Base-by-base conservation (phyloP, 495 filamentous ascomycete genomes). In the Neurospora sp. region DNA sequence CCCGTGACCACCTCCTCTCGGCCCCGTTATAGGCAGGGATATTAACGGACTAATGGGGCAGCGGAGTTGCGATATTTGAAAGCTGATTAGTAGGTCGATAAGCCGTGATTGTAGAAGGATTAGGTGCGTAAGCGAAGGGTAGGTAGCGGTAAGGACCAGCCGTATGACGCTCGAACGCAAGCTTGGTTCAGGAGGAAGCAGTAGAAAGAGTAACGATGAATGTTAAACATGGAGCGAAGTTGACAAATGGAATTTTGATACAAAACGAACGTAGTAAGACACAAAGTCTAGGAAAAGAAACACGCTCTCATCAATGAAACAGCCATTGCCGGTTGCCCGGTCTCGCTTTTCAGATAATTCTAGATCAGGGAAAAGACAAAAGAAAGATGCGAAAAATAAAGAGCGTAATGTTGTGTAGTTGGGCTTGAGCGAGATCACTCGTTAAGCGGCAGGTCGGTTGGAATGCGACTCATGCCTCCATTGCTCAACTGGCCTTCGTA, bases 301-400 rank as follows among this genome's bases (percentile, higher is more conserved):
- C 14, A 35, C 27, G 53, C 53, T 71, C 48, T 53, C 65, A 39
- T 68, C 65, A 59, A 20, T 18, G 41, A 71, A 40, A 68, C 71
- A 74, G 74, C 71, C 73, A 73, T 74, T 76, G 73, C 78, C 79
- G 79, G 80, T 82, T 78, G 80, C 81, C 80, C 81, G 78, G 76
- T 73, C 76, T 75, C 75, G 74, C 76, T 77, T 79, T 75, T 75
- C 70, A 70, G 53, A 68, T 48, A 48, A 72, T 39, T 78, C 73
- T 78, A 76, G 48, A 68, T 68, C 39, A 12, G 68, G 5, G 53
- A 65, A 16, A 18, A 31, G 7, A 73, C 31, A 74, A 44, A 75
- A 70, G 48, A 70, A 69, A 70, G 27, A 65, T 35, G 31, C 14
- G 12, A 8, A 14, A 16, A 16, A 65, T 65, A 65, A 35, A 65